A percentile compares a stretch with the other conserved stretches of the same genome.
phyloP scores from a whole-genome alignment of 129 eudicot species.

The Pseudognaphalium luteoalbum region DNA sequence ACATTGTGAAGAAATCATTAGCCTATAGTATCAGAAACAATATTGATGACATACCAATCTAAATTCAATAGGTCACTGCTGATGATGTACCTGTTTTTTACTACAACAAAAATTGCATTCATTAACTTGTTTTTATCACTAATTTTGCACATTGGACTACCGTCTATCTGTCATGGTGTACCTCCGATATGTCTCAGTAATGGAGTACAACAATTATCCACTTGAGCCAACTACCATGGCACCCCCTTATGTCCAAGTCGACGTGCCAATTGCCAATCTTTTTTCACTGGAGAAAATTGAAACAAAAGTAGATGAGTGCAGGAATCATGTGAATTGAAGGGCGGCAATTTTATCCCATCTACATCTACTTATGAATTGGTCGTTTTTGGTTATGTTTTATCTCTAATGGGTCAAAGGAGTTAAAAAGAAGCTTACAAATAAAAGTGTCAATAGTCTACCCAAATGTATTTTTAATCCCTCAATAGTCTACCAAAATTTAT shows the following conservation, averaged over 20 bases:
- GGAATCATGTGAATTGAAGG: not conserved
- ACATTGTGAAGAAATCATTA: not conserved
- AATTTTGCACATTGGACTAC: not conserved
- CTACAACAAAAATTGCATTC: not conserved
- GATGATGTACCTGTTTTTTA: not conserved
- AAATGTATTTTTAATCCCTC: not conserved
- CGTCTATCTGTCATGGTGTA: not conserved
- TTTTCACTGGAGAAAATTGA: conserved; percentile 52
- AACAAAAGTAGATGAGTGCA: not conserved
- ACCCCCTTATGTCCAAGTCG: conserved; percentile 77
- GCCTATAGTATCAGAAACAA: no score
- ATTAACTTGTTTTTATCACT: not conserved
- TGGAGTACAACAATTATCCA: not conserved
- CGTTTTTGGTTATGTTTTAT: not conserved
- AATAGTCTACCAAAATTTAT: not conserved
- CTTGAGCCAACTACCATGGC: not conserved
- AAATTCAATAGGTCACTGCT: not conserved
- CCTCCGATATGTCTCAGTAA: not conserved
- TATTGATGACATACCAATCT: not conserved
- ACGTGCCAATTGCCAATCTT: conserved; percentile 77
- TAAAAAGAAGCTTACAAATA: not conserved
- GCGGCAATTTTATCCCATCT: not conserved
- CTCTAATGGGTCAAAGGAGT: not conserved
- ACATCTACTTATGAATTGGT: not conserved
- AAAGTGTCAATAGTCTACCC: not conserved